Conservation (phyloP, 192 early-diverging fungal genomes). For the Rhizophagus sp. region DNA sequence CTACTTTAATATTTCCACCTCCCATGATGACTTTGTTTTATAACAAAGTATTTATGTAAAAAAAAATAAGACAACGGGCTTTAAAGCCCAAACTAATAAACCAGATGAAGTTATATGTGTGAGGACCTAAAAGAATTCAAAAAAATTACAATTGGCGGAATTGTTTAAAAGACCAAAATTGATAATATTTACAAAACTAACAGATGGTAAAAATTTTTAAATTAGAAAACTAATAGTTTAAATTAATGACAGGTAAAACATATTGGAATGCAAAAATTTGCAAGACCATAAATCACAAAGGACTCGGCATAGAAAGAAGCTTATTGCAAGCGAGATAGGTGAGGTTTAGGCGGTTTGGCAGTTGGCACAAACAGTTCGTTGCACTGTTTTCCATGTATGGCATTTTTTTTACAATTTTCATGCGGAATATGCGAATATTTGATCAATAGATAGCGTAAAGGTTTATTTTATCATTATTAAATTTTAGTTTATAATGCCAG, state of each 20-base stretch:
- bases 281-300: slow-evolving; percentile 25
- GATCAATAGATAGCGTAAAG: neutral
- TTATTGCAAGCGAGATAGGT: neutral
- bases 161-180: neutral
- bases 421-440: slow-evolving; percentile 5
- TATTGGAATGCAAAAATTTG: neutral
- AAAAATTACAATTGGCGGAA: neutral
- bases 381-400: slow-evolving; percentile 22
- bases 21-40: slow-evolving; percentile 28
- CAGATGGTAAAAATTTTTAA: neutral
- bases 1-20: slow-evolving; percentile 69
- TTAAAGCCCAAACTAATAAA: neutral
- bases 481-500: neutral
- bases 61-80: neutral
- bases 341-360: slow-evolving; percentile 9
- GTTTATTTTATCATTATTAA: neutral
- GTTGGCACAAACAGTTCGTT: slow-evolving; percentile 7
- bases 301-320: neutral
- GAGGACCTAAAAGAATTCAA: neutral
- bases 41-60: neutral
- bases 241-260: slow-evolving; percentile 1
- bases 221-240: neutral
- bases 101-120: neutral
- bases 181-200: neutral
- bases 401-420: slow-evolving; percentile 2